Conservation (phyloP, 371 early-diverging fungal species). For the Mucor piriformis region DNA sequence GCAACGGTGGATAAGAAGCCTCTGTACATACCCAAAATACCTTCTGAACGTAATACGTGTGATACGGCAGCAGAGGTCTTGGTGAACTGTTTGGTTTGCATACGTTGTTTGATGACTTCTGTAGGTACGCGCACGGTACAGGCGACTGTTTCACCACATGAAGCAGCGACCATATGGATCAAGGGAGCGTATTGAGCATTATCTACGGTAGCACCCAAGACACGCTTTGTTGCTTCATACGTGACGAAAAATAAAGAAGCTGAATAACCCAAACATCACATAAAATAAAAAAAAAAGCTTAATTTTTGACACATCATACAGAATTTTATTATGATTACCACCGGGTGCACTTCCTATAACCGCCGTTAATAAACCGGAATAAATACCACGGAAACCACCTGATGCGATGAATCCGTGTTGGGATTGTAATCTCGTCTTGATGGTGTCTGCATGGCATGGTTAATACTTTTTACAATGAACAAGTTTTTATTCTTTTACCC, state of each 20-base stretch:
- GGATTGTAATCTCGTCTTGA: conserved; percentile 92
- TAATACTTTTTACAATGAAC: too few species aligned
- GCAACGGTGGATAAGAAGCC: conserved; percentile 91
- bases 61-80: conserved; percentile 63
- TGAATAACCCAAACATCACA: conserved; percentile 20
- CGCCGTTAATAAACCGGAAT: conserved; percentile 89
- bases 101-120: conserved; percentile 93
- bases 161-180: conserved; percentile 89
- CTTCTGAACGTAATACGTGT: conserved; percentile 70
- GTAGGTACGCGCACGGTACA: conserved; percentile 94
- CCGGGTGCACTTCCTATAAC: conserved; percentile 93
- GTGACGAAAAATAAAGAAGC: conserved; percentile 93
- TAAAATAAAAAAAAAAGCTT: neutral
- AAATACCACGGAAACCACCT: conserved; percentile 93
- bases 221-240: conserved; percentile 81
- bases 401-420: conserved; percentile 84
- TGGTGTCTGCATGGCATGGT: conserved; percentile 88
- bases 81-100: conserved; percentile 87
- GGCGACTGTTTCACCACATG: conserved; percentile 92
- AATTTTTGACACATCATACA: neutral
- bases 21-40: conserved; percentile 87
- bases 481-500: conserved; percentile 28
- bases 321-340: conserved; percentile 52
- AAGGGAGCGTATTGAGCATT: conserved; percentile 59
- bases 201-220: conserved; percentile 36